Evolutionary conservation across 78 protist species (phyloP).

Genomic region (Salpingoeca rosetta): DNA sequence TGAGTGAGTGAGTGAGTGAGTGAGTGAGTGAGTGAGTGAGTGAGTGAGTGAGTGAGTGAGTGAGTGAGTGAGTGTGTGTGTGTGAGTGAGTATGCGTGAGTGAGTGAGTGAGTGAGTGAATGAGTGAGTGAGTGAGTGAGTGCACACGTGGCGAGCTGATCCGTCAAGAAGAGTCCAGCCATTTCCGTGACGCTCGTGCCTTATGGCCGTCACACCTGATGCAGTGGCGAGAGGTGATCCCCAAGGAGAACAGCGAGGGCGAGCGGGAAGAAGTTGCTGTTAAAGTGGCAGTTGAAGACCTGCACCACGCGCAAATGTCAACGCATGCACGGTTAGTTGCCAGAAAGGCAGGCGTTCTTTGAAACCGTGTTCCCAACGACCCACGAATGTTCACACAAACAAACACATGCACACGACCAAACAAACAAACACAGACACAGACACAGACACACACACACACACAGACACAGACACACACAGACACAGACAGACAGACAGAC

Average conservation of each 20-base stretch:
- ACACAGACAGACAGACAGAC: neutral
- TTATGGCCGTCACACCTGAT: neutral
- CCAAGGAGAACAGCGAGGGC: neutral
- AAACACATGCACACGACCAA: neutral
- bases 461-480: neutral
- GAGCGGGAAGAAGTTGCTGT: too few relatives aligned
- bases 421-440: neutral
- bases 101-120: neutral
- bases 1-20: neutral
- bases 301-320: too few relatives aligned
- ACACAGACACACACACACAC: neutral
- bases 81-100: neutral
- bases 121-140: neutral
- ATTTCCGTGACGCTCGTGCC: neutral
- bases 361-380: too few relatives aligned
- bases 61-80: neutral
- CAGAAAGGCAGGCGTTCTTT: too few relatives aligned
- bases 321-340: too few relatives aligned
- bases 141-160: neutral
- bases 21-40: neutral
- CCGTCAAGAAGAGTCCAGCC: neutral
- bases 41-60: neutral
- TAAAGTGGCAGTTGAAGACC: too few relatives aligned
- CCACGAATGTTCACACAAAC: neutral
- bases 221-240: neutral